A percentile compares a stretch with the other conserved stretches of the same genome.
Evolutionary conservation across 2,329 filamentous ascomycete species (phyloP).

Genomic region (Scedosporium boydii): DNA sequence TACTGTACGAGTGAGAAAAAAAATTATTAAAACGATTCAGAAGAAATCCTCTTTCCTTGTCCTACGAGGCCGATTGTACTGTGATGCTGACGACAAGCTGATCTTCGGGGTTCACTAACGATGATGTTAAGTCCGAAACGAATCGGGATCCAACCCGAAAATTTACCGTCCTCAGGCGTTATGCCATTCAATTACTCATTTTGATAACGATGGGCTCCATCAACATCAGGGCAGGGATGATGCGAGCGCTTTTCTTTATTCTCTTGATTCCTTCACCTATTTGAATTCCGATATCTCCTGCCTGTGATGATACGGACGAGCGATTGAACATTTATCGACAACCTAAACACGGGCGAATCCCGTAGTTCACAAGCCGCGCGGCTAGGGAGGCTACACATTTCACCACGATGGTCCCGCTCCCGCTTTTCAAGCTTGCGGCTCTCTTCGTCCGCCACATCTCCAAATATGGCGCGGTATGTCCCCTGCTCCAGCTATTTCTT

Average conservation of each 20-base stretch:
- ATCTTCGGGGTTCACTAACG: neutral
- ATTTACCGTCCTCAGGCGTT: neutral
- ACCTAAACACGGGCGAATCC: no score
- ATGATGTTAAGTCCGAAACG: neutral
- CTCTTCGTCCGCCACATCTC: constrained; percentile 57
- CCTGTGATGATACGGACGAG: neutral
- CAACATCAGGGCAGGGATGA: neutral
- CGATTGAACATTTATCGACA: neutral
- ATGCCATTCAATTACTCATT: neutral
- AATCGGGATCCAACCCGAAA: neutral
- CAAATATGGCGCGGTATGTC: constrained; percentile 57
- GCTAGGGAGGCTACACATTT: neutral
- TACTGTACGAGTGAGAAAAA: neutral
- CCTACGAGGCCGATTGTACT: neutral
- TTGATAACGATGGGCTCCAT: neutral
- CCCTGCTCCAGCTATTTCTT: neutral
- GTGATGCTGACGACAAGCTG: neutral
- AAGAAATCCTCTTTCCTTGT: neutral
- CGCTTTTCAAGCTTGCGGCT: constrained; percentile 57
- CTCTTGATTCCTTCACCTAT: neutral
- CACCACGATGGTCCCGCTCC: constrained; percentile 51
- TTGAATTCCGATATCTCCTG: neutral
- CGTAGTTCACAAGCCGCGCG: no score
- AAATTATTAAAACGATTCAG: neutral
- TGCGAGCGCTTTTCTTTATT: neutral